phyloP scores from a whole-genome alignment of 257 asterid species.

The Marsdenia floribunda region DNA sequence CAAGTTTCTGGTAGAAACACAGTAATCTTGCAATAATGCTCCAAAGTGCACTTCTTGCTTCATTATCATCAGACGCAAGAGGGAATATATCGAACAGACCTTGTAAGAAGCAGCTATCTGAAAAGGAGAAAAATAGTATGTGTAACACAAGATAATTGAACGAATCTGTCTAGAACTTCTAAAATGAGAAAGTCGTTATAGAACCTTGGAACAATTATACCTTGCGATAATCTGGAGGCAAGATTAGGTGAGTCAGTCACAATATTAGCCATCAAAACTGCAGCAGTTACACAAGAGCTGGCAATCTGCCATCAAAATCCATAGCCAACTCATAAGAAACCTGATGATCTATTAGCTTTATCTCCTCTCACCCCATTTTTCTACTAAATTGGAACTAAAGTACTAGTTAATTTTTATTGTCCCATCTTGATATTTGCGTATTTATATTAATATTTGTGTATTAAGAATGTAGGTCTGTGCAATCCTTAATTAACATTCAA shows the following conservation, averaged over 20 bases:
- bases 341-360: neutral
- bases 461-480: neutral
- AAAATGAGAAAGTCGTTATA: slow-evolving; percentile 3
- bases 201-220: slow-evolving; percentile 30
- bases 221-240: slow-evolving; percentile 52
- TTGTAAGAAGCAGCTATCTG: slow-evolving; percentile 67
- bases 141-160: slow-evolving; percentile 13
- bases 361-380: neutral
- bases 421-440: neutral
- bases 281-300: slow-evolving; percentile 73
- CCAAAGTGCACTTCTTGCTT: slow-evolving; percentile 82
- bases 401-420: neutral
- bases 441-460: neutral
- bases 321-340: neutral
- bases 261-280: slow-evolving; percentile 72
- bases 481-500: neutral
- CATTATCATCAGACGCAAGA: slow-evolving; percentile 56
- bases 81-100: slow-evolving; percentile 64
- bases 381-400: neutral
- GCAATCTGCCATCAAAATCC: slow-evolving; percentile 46
- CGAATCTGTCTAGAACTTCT: neutral
- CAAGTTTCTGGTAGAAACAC: slow-evolving; percentile 34
- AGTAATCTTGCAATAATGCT: slow-evolving; percentile 57
- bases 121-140: neutral
- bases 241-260: slow-evolving; percentile 52